Conservation (phyloP, 1,139 yeast genomes). For the Lodderomyces beijingensis region DNA sequence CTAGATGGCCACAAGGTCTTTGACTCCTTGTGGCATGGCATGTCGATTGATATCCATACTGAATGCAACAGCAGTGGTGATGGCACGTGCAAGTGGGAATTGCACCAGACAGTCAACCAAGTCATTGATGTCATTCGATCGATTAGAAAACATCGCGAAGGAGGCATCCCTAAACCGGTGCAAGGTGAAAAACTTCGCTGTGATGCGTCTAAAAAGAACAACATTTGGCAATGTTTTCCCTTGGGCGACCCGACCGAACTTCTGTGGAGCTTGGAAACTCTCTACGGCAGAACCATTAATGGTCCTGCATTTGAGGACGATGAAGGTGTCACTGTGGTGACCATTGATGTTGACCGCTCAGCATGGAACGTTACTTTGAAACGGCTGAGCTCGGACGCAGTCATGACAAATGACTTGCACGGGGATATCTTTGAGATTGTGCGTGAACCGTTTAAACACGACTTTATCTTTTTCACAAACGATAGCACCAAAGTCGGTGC, state of each 20-base stretch:
- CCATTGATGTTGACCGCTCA: constrained; percentile 39
- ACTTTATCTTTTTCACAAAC: constrained; percentile 29
- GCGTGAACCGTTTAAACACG: constrained; percentile 27
- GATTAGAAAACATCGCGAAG: constrained; percentile 50
- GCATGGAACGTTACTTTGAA: constrained; percentile 43
- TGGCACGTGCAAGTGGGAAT: constrained; percentile 46
- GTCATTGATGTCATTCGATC: constrained; percentile 72
- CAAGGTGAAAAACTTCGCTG: constrained; percentile 68
- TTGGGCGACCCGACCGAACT: constrained; percentile 50
- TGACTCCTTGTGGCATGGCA: constrained; percentile 91
- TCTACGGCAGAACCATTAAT: constrained; percentile 64
- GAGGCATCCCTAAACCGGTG: constrained; percentile 78
- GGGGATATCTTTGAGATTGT: constrained; percentile 24
- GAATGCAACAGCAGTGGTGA: constrained; percentile 38
- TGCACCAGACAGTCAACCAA: constrained; percentile 70
- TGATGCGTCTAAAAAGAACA: constrained; percentile 55
- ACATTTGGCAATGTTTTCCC: constrained; percentile 76
- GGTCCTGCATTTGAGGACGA: constrained; percentile 59
- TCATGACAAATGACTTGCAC: constrained; percentile 11
- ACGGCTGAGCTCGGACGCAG: constrained; percentile 14
- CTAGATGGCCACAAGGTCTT: constrained; percentile 95
- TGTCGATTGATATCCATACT: constrained; percentile 81
- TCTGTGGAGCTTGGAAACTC: constrained; percentile 53
- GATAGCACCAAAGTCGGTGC: constrained; percentile 18
- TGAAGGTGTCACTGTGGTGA: constrained; percentile 34